These are phyloP conservation scores for Ceratocystis cacaofunesta DNA, from an alignment of 2,329 filamentous ascomycete species.

Conservation along the genomic window DNA sequence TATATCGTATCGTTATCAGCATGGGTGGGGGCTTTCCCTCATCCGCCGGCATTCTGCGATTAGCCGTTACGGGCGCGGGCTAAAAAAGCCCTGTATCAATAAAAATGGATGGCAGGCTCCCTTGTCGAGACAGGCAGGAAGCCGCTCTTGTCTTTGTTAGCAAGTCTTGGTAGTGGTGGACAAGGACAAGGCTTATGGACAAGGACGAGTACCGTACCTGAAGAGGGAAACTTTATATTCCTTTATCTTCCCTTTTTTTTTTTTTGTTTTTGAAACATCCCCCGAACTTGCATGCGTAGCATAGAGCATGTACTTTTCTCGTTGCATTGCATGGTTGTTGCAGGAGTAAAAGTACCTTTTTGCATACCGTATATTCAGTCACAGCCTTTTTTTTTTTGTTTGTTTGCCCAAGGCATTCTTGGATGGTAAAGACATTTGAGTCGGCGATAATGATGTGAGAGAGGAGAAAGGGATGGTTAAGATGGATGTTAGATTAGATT, in stretches of 20 bases:
- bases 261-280: not conserved
- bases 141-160: not conserved
- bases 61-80: not conserved
- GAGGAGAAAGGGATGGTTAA: not conserved
- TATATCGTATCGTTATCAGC: not conserved
- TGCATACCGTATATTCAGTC: not conserved
- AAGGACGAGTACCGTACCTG: not conserved
- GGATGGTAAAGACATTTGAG: not conserved
- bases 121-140: not conserved
- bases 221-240: not conserved
- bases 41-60: not conserved
- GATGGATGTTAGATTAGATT: not conserved
- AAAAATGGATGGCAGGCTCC: not conserved
- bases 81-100: not conserved
- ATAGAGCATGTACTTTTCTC: not conserved
- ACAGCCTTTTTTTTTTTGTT: not conserved
- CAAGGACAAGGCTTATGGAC: not conserved
- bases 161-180: not conserved
- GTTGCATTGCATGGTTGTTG: not conserved
- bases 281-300: not conserved
- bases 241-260: too few species aligned
- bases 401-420: not conserved
- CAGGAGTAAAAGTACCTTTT: not conserved
- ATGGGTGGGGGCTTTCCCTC: not conserved
- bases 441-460: not conserved